Evolutionary conservation across 83 land plant species (phyloP), one percentile per base, ranked within the genome.

Genomic region (Thuja plicata): DNA sequence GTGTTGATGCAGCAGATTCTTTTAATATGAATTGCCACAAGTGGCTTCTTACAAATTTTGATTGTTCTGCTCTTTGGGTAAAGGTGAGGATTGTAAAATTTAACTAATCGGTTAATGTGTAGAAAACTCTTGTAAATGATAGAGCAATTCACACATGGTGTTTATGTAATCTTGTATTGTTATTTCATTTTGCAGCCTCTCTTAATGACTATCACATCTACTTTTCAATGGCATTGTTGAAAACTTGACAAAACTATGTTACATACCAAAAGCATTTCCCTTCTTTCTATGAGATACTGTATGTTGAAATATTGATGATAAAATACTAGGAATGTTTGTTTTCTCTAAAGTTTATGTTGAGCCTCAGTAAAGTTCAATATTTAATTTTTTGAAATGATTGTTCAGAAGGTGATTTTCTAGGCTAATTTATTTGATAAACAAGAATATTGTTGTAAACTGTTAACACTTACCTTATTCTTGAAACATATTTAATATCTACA

Each of bases 1-100:
- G 99, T 74, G 96, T 97, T 71, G 99, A 97, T 86, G 91, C 92
- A 73, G 98, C 98, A 71, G 97, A 97, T 88, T 97, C 99, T 73
- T 96, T 95, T 70, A 91, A 91, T 82, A 96, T 96, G 98, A 97
- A 97, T 94, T 94, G 97, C 30, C 98, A 97, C 70, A 96, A 97
- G 88, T 96, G 98, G 99, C 89, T 97, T 54, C 92, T 97, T 10
- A 97, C 99, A 84, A 97, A 97, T 89, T 96, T 97, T 90, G 98
- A 97, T 91, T 96, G 99, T 84, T 95, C 98, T 52, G 90, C 92
- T 15, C 93, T 97, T 11, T 97, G 98, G 98, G 93, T 97, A 15
- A 95, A 97, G 99, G 98, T 97, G 90, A 71, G 86, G 76, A 70
- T 77, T 87, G 62, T 34, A 8, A 46, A 84, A 70, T 17, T 88